Evolutionary conservation across 176 grass and related monocot species (phyloP).

Genomic region (Puccinellia tenuiflora): DNA sequence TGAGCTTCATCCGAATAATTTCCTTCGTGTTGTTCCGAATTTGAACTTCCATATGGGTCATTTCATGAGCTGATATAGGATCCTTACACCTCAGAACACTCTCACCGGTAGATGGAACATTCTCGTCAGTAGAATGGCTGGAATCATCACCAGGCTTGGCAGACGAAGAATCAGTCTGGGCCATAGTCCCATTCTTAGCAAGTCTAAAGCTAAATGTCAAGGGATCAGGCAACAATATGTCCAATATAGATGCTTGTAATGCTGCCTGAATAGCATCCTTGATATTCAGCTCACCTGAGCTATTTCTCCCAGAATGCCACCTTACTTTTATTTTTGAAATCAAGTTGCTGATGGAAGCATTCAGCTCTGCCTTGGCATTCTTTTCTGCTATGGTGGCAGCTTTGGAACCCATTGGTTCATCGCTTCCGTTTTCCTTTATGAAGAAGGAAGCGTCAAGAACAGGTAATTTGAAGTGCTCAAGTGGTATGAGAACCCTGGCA

Average conservation of each 20-base stretch:
- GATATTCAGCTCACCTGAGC: conserved; percentile 89
- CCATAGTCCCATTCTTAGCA: conserved; percentile 32
- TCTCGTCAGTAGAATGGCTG: neutral
- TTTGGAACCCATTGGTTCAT: conserved; percentile 42
- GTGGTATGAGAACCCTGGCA: conserved; percentile 88
- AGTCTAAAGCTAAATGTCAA: conserved; percentile 89
- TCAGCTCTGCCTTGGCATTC: conserved; percentile 91
- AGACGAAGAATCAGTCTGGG: conserved; percentile 11
- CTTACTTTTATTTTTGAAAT: conserved; percentile 98
- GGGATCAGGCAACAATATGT: conserved; percentile 89
- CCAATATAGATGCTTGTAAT: conserved; percentile 87
- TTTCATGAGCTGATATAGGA: conserved; percentile 76
- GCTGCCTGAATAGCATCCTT: conserved; percentile 92
- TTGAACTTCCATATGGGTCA: conserved; percentile 76
- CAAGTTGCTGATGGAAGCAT: conserved; percentile 78
- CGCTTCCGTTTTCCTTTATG: conserved; percentile 48
- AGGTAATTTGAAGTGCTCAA: conserved; percentile 96
- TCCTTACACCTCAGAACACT: conserved; percentile 40
- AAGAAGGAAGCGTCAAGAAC: conserved; percentile 87
- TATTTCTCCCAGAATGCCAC: conserved; percentile 97
- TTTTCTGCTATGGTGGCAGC: conserved; percentile 52
- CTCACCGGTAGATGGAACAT: conserved; percentile 8
- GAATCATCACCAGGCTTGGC: neutral
- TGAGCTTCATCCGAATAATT: conserved; percentile 79
- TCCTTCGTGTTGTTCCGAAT: conserved; percentile 94